These are phyloP conservation scores for Dendrocalamus sinicus DNA, from an alignment of 176 grass and related monocot species.

Conservation along the genomic window DNA sequence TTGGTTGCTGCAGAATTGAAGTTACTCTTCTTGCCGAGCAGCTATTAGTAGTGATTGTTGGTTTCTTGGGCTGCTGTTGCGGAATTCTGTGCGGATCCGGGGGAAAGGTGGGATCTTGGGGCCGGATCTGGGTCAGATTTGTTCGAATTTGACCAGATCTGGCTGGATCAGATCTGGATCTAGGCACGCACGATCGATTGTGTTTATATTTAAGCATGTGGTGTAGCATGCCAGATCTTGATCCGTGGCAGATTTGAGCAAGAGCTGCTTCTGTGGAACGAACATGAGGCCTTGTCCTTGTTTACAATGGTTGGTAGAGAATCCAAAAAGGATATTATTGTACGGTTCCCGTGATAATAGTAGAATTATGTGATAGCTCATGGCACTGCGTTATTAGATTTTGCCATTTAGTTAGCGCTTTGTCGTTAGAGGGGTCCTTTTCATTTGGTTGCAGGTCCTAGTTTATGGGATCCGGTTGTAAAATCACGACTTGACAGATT, in stretches of 20 bases:
- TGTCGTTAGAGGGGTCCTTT: constrained; percentile 42
- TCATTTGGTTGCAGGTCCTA: constrained; percentile 24
- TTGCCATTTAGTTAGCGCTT: constrained; percentile 21
- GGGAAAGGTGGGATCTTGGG: neutral
- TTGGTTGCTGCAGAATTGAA: neutral
- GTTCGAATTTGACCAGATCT: constrained; percentile 52
- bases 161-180: constrained; percentile 54
- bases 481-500: constrained; percentile 18
- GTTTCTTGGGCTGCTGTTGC: neutral
- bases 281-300: neutral
- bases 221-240: constrained; percentile 7
- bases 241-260: neutral
- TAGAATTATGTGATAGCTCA: neutral
- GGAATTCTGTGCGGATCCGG: constrained; percentile 35
- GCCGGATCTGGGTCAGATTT: constrained; percentile 28
- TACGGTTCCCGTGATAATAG: neutral
- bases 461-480: constrained; percentile 31
- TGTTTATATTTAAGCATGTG: neutral
- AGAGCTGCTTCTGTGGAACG: constrained; percentile 6
- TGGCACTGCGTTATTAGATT: neutral
- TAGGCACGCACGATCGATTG: constrained; percentile 20
- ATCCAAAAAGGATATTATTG: neutral
- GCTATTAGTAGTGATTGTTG: neutral
- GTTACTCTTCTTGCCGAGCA: neutral
- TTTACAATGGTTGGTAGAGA: neutral